These are phyloP conservation scores for Centrapalus pauciflorus DNA, from an alignment of 129 eudicot species.

Conservation along the genomic window DNA sequence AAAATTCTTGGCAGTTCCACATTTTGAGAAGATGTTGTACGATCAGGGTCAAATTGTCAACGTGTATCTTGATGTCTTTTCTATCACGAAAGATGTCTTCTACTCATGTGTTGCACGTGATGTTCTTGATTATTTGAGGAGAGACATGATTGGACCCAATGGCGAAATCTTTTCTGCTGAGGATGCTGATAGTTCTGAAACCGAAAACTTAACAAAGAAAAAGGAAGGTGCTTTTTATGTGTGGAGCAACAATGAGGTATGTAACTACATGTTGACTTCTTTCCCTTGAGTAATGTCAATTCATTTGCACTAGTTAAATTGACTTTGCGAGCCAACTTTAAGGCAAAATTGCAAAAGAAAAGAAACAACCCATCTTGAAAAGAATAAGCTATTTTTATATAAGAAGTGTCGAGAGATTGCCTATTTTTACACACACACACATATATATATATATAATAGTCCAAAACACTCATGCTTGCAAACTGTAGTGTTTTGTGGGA, in stretches of 20 bases:
- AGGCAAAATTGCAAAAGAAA: too few relatives aligned
- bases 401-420: too few relatives aligned
- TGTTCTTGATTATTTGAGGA: conserved; percentile 81
- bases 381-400: not conserved
- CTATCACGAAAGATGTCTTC: conserved; percentile 60
- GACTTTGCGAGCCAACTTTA: too few relatives aligned
- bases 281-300: not conserved
- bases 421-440: too few relatives aligned
- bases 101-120: conserved; percentile 69
- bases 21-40: conserved; percentile 94
- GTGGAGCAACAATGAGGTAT: conserved; percentile 75
- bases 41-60: conserved; percentile 93
- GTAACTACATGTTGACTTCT: not conserved
- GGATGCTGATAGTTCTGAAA: conserved; percentile 93
- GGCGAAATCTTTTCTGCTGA: conserved; percentile 95
- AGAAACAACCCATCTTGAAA: too few relatives aligned
- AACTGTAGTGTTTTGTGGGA: not conserved
- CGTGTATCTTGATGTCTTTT: conserved; percentile 63
- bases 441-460: too few relatives aligned
- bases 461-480: not conserved
- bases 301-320: not conserved
- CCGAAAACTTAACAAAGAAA: conserved; percentile 52
- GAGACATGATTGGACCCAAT: conserved; percentile 79
- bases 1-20: conserved; percentile 76
- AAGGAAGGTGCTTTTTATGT: conserved; percentile 95